phyloP scores from a whole-genome alignment of 169 alveolate species.

The Eimeria necatrix region DNA sequence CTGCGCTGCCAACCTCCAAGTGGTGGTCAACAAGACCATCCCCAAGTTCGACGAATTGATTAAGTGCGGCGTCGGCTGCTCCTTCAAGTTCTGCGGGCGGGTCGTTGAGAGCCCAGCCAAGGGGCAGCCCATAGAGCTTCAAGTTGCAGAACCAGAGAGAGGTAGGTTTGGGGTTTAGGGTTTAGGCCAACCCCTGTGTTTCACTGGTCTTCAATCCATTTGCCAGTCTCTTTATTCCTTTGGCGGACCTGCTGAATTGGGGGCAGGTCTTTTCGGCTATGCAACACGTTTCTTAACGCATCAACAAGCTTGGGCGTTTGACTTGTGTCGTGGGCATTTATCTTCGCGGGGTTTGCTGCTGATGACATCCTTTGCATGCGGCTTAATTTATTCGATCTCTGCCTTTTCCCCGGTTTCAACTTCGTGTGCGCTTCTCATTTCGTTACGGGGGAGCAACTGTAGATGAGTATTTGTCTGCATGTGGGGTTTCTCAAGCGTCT shows the following conservation, averaged over 20 bases:
- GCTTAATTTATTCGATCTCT: neutral
- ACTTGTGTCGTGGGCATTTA: too few relatives aligned
- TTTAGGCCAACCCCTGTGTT: too few relatives aligned
- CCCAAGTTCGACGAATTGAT: neutral
- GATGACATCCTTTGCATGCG: neutral
- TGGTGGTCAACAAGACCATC: slow-evolving; percentile 91
- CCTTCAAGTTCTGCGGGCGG: slow-evolving; percentile 91
- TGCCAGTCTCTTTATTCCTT: too few relatives aligned
- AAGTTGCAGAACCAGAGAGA: slow-evolving; percentile 83
- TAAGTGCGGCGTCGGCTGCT: slow-evolving; percentile 76
- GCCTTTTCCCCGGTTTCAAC: neutral
- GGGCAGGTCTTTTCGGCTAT: too few relatives aligned
- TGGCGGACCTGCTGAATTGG: too few relatives aligned
- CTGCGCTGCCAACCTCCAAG: slow-evolving; percentile 93
- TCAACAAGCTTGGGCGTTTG: too few relatives aligned
- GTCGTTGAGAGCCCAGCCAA: slow-evolving; percentile 96
- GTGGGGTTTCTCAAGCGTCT: too few relatives aligned
- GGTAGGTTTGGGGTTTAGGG: slow-evolving; percentile 25
- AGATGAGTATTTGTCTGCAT: too few relatives aligned
- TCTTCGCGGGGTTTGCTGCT: neutral
- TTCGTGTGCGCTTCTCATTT: neutral
- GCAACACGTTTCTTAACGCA: too few relatives aligned
- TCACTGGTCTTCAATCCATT: too few relatives aligned
- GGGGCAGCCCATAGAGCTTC: slow-evolving; percentile 93
- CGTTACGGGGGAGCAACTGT: too few relatives aligned